Evolutionary conservation across 768 basidiomycete species (phyloP).

Genomic region (Boletus rubescentipes): DNA sequence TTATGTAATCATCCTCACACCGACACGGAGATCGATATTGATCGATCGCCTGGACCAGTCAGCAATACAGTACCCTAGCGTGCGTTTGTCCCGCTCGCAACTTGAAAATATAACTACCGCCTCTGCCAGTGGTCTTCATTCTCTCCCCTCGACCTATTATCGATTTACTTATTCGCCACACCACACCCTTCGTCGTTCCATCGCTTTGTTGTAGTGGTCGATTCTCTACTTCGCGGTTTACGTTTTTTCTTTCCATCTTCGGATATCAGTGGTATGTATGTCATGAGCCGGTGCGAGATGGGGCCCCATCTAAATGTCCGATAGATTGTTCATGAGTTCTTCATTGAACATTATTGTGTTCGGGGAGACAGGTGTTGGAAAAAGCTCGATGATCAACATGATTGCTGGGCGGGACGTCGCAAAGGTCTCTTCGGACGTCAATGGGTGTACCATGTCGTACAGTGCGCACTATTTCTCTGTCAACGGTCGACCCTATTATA

Average conservation of each 20-base stretch:
- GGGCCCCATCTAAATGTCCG: conserved; percentile 13
- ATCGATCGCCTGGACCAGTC: conserved; percentile 14
- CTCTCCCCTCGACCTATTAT: conserved; percentile 2
- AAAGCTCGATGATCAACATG: conserved; percentile 36
- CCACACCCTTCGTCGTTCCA: not conserved
- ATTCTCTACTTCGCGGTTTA: not conserved
- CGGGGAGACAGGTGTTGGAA: conserved; percentile 42
- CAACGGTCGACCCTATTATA: conserved; percentile 10
- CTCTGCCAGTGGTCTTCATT: not conserved
- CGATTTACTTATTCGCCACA: not conserved
- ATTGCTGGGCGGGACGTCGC: conserved; percentile 28
- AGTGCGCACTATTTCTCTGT: conserved; percentile 28
- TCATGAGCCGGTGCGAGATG: conserved; percentile 6
- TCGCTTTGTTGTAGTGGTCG: not conserved
- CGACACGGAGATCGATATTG: too few relatives aligned
- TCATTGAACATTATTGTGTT: conserved; percentile 42
- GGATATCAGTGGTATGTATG: conserved; percentile 8
- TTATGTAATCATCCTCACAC: too few relatives aligned
- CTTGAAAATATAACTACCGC: conserved; percentile 14
- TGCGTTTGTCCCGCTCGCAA: not conserved
- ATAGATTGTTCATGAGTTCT: conserved; percentile 19
- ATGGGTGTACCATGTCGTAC: conserved; percentile 39
- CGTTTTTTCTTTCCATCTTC: not conserved
- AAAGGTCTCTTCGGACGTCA: conserved; percentile 25
- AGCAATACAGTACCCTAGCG: conserved; percentile 1